Percentiles rank a stretch among this genome's conserved stretches.
These are phyloP conservation scores for Silene conica DNA, from an alignment of 148 eudicot species.

Conservation along the genomic window DNA sequence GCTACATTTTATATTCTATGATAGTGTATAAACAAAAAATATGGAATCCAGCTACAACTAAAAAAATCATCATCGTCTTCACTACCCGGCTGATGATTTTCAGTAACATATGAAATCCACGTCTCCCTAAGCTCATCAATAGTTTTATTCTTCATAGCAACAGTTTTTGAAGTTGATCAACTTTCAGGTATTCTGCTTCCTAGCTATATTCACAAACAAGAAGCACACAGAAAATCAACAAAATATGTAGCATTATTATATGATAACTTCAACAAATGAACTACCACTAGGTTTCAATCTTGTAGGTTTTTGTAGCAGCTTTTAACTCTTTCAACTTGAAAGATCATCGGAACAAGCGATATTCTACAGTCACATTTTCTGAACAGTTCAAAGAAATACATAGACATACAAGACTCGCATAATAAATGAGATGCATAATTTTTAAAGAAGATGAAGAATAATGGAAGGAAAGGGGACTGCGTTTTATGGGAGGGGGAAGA, in stretches of 20 bases:
- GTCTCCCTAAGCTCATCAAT: background rate
- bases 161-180: background rate
- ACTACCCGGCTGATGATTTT: background rate
- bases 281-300: conserved; percentile 23
- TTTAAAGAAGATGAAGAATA: too few relatives aligned
- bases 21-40: too few relatives aligned
- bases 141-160: background rate
- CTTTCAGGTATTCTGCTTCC: conserved; percentile 5
- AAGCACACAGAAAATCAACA: background rate
- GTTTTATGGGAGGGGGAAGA: too few relatives aligned
- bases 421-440: too few relatives aligned
- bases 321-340: conserved; percentile 22
- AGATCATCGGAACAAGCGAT: conserved; percentile 22
- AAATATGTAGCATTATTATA: background rate
- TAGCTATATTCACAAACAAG: conserved; percentile 20
- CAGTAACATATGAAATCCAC: conserved; percentile 11
- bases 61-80: too few relatives aligned
- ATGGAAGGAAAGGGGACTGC: too few relatives aligned
- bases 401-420: too few relatives aligned
- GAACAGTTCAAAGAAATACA: too few relatives aligned
- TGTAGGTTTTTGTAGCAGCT: conserved; percentile 27
- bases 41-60: too few relatives aligned
- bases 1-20: too few relatives aligned
- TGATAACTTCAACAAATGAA: conserved; percentile 9
- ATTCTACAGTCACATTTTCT: too few relatives aligned